These are phyloP conservation scores for Lactifluus volemus DNA, from an alignment of 768 basidiomycete genomes.

Conservation along the genomic window DNA sequence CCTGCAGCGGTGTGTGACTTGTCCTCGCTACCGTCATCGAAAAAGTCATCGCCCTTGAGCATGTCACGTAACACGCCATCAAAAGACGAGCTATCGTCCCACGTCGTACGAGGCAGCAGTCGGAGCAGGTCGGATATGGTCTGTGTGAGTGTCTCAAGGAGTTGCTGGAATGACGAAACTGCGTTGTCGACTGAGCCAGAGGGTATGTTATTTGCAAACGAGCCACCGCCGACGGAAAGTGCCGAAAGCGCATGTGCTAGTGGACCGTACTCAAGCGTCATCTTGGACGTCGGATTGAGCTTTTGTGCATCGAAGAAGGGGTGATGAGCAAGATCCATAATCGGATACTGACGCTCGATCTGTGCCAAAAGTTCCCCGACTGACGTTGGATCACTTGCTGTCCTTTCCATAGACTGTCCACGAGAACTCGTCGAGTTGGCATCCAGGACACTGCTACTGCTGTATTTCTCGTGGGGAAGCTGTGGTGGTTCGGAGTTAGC, in stretches of 20 bases:
- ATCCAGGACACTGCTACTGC: constrained; percentile 27
- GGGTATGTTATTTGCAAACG: constrained; percentile 76
- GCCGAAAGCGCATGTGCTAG: constrained; percentile 81
- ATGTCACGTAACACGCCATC: constrained; percentile 81
- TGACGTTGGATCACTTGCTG: constrained; percentile 39
- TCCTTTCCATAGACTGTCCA: constrained; percentile 50
- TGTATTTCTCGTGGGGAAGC: constrained; percentile 26
- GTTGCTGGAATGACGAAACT: constrained; percentile 82
- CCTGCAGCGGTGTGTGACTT: constrained; percentile 49
- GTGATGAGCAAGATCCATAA: constrained; percentile 58
- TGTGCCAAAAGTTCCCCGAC: constrained; percentile 61
- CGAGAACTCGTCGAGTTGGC: constrained; percentile 50
- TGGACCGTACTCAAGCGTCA: constrained; percentile 79
- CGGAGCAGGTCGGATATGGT: constrained; percentile 83
- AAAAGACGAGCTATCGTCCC: constrained; percentile 86
- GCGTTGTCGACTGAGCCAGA: constrained; percentile 87
- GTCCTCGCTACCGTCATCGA: constrained; percentile 60
- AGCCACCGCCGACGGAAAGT: constrained; percentile 76
- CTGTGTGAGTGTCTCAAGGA: constrained; percentile 81
- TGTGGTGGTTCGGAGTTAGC: constrained; percentile 41
- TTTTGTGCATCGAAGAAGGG: constrained; percentile 67
- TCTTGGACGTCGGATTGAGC: constrained; percentile 66
- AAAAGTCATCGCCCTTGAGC: constrained; percentile 81
- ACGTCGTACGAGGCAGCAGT: constrained; percentile 78
- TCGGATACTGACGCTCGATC: constrained; percentile 50